Evolutionary conservation across 2,329 filamentous ascomycete species (phyloP).

Genomic region (Aspergillus oerlinghausenensis): DNA sequence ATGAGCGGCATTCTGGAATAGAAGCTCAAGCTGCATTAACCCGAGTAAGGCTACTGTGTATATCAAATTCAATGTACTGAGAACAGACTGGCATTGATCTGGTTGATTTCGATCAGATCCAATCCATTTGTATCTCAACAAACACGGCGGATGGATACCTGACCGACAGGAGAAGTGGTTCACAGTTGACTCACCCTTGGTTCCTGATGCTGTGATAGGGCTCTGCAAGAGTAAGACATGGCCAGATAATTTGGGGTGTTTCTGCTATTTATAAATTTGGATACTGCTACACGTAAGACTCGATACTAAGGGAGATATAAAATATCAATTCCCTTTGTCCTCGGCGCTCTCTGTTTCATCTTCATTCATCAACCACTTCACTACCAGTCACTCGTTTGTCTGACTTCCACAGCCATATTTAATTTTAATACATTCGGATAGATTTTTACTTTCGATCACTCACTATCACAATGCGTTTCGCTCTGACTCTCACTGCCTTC

Average conservation of each 20-base stretch:
- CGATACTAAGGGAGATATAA: background rate
- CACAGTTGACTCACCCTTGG: background rate
- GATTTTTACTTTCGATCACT: background rate
- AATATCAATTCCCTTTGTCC: background rate
- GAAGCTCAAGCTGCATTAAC: too few species aligned
- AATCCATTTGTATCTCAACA: background rate
- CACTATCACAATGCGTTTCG: constrained; percentile 5
- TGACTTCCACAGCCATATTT: background rate
- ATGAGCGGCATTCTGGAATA: background rate
- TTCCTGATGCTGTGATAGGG: background rate
- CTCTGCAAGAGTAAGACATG: background rate
- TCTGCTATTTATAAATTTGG: background rate
- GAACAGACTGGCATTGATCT: background rate
- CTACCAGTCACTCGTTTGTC: background rate
- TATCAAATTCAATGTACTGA: background rate
- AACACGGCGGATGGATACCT: background rate
- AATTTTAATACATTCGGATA: background rate
- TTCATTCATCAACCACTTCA: background rate
- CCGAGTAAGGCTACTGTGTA: background rate
- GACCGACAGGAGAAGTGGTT: background rate
- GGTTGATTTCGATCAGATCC: background rate
- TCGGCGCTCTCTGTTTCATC: background rate
- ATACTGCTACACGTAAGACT: background rate
- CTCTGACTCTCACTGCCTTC: background rate
- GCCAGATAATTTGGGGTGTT: background rate